Percentiles rank a stretch among this genome's conserved stretches.
These are phyloP conservation scores for Mycena haematopus DNA, from an alignment of 768 basidiomycete genomes.

Conservation along the genomic window DNA sequence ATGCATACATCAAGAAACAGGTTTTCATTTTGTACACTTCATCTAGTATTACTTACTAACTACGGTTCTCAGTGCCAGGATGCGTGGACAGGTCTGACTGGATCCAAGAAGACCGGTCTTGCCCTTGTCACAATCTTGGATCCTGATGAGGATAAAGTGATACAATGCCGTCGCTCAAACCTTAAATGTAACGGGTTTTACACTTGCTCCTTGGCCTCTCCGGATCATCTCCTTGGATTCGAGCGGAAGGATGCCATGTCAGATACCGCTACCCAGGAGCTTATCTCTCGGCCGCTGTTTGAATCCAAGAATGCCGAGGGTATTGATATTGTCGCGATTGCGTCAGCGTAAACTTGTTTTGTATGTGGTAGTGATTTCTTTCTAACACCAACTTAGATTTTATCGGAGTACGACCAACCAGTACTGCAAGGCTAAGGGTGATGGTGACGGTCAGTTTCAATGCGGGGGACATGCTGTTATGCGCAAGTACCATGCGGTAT, in stretches of 20 bases:
- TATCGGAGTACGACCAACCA: not conserved
- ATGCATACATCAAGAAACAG: conserved; percentile 1
- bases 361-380: too few species aligned
- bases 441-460: not conserved
- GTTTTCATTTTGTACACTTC: not conserved
- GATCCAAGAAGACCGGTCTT: not conserved
- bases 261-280: too few species aligned
- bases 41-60: not conserved
- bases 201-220: not conserved
- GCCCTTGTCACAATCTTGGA: conserved; percentile 1
- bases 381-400: not conserved
- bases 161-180: conserved; percentile 1
- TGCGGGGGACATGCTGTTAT: not conserved
- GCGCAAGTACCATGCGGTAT: not conserved
- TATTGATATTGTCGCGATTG: not conserved
- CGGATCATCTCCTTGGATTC: not conserved
- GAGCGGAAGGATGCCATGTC: too few species aligned
- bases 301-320: not conserved
- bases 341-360: not conserved
- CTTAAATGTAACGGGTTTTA: not conserved
- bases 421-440: not conserved
- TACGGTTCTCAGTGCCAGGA: not conserved
- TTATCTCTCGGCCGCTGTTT: too few species aligned
- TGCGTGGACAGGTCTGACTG: not conserved
- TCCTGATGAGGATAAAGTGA: not conserved